Base-by-base conservation (phyloP, 148 eudicot species). In the Rhododendron ferrugineum region DNA sequence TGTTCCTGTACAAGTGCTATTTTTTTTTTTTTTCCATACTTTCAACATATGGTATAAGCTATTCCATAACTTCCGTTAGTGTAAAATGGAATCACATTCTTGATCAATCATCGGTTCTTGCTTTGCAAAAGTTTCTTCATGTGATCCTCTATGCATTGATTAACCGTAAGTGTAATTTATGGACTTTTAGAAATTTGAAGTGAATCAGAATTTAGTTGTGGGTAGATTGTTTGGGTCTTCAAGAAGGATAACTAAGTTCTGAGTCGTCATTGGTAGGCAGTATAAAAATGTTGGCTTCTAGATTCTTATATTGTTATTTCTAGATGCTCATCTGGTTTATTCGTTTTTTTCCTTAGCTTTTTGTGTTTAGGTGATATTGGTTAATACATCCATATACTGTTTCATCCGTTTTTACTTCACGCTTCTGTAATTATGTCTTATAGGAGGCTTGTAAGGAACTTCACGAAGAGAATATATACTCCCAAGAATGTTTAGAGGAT, bases 381-480 rank as follows among this genome's bases (percentile, higher is more conserved):
- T 52, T 81, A 80, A 50, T 66, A 46, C 23, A 23, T 72, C n/a
- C 56, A 70, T 50, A 77, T 74, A 58, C 60, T 44, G 42, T 50
- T 58, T 66, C 14, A 50, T 77, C 26, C 76, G 2, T 82, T 82
- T 9, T 9, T 49, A 18, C 20, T 54, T 42, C 32, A 28, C 49
- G 77, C 15, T 82, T 83, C 85, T 85, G 36, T 60, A 30, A 68
- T 87, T 50, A 7, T 82, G 16, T 81, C 54, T 81, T 78, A 84
- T 86, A 94, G 97, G 92, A 92, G 70, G 88, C 89, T 60, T 85
- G 62, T 73, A 89, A 91, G 82, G 87, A 90, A 79, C 89, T 93
- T 80, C 84, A 62, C 1, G 87, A 91, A 72, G 86, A 88, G 78
- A 80, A 85, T 85, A 50, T 56, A 26, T 68, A 22, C 2, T 78